A percentile compares a stretch with the other conserved stretches of the same genome.
phyloP scores from a whole-genome alignment of 805 yeast species.

The Nakazawaea wickerhamii region DNA sequence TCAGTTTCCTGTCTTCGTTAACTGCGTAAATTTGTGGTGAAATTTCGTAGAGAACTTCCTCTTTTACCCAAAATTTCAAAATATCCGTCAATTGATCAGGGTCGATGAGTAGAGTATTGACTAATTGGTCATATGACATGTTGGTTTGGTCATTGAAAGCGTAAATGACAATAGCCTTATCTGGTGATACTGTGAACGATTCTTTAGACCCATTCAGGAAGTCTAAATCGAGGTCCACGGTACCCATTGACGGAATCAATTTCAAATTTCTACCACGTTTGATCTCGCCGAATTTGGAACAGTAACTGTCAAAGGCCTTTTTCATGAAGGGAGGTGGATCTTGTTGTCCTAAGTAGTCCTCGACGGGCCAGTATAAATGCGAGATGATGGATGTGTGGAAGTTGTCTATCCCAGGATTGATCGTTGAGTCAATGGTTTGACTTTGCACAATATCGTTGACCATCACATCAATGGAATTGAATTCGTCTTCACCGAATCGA shows the following conservation, averaged over 20 bases:
- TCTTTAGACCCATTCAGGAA: constrained; percentile 37
- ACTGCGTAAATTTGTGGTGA: constrained; percentile 32
- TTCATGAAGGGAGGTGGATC: constrained; percentile 38
- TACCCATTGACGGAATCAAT: constrained; percentile 55
- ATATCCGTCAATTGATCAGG: constrained; percentile 21
- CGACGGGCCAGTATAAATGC: constrained; percentile 72
- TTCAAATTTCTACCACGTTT: constrained; percentile 57
- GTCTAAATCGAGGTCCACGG: constrained; percentile 53
- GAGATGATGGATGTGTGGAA: constrained; percentile 65
- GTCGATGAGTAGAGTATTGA: constrained; percentile 6
- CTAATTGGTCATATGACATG: constrained; percentile 11
- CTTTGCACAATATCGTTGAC: constrained; percentile 63
- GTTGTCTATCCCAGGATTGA: constrained; percentile 25
- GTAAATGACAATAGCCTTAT: constrained; percentile 59
- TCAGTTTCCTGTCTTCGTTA: constrained; percentile 30
- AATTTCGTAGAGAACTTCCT: constrained; percentile 44
- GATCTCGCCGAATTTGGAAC: constrained; percentile 32
- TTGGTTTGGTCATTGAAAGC: constrained; percentile 32
- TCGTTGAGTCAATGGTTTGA: constrained; percentile 33
- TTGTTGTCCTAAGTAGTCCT: constrained; percentile 36
- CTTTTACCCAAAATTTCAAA: constrained; percentile 58
- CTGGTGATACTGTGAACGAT: constrained; percentile 54
- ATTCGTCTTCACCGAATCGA: constrained; percentile 61
- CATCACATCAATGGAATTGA: constrained; percentile 80
- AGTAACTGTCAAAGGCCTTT: constrained; percentile 37